A percentile compares a stretch with the other conserved stretches of the same genome.
Conservation (phyloP, 306 rosid genomes). For the Astragalus glycyphyllos region DNA sequence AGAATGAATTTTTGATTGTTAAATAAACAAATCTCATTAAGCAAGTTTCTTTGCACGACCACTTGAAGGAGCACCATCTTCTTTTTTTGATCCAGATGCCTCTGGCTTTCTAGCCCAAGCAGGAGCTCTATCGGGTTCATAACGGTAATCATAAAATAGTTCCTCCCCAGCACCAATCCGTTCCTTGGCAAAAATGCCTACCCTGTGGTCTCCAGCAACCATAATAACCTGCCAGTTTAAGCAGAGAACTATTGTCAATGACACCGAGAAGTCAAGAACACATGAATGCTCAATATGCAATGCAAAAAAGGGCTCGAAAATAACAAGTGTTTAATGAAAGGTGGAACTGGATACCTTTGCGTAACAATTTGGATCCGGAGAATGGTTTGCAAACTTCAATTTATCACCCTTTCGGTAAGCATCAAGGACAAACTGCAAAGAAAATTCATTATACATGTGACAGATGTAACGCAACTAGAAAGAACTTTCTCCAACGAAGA, state of each 20-base stretch:
- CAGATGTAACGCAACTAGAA: slow-evolving; percentile 6
- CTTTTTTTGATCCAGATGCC: slow-evolving; percentile 82
- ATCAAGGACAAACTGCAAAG: slow-evolving; percentile 92
- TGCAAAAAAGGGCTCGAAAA: slow-evolving; percentile 14
- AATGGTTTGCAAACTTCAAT: slow-evolving; percentile 95
- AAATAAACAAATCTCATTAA: slow-evolving; percentile 46
- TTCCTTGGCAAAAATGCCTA: slow-evolving; percentile 98
- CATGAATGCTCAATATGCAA: slow-evolving; percentile 12
- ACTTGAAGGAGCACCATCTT: slow-evolving; percentile 87
- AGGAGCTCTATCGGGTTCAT: slow-evolving; percentile 97
- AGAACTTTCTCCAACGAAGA: neutral
- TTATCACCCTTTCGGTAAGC: slow-evolving; percentile 98
- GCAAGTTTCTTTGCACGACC: slow-evolving; percentile 99
- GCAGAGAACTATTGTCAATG: neutral
- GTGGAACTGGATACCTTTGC: slow-evolving; percentile 72
- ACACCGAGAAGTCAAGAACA: neutral
- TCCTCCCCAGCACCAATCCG: slow-evolving; percentile 93
- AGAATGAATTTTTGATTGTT: slow-evolving; percentile 40
- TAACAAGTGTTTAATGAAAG: neutral
- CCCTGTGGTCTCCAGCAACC: slow-evolving; percentile 99
- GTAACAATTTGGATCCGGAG: slow-evolving; percentile 98
- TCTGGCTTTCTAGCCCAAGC: slow-evolving; percentile 98
- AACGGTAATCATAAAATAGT: slow-evolving; percentile 96
- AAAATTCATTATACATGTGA: slow-evolving; percentile 17
- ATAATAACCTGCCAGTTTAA: slow-evolving; percentile 79